Percentiles rank a stretch among this genome's conserved stretches.
Conservation (phyloP, 352 stramenopile species). For the Pythium plurisporium region DNA sequence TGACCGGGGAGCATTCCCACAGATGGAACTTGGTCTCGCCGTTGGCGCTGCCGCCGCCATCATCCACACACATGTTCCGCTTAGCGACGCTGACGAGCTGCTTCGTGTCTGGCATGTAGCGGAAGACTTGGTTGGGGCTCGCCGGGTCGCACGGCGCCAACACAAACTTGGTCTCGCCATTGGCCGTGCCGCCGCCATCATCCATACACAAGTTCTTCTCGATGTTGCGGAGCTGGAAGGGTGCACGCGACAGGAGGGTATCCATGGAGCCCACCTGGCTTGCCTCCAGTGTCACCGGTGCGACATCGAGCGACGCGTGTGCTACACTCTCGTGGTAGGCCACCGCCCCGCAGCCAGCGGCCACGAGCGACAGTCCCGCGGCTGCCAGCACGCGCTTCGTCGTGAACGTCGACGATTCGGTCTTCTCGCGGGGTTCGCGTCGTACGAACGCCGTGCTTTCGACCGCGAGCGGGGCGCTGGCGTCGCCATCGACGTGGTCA, state of each 20-base stretch:
- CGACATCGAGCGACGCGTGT: neutral
- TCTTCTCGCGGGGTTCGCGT: neutral
- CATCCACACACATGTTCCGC: conserved; percentile 24
- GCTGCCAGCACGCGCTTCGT: conserved; percentile 3
- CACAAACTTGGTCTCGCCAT: conserved; percentile 19
- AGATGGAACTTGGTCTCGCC: neutral
- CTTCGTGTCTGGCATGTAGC: neutral
- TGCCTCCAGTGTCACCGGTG: neutral
- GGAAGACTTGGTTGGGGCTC: conserved; percentile 32
- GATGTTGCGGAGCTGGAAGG: conserved; percentile 1
- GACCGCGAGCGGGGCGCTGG: conserved; percentile 6
- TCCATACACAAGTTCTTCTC: conserved; percentile 15
- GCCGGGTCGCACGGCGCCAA: conserved; percentile 7
- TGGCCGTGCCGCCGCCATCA: conserved; percentile 7
- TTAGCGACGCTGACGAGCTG: neutral
- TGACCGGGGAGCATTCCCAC: neutral
- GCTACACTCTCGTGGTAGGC: neutral
- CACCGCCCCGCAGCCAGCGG: neutral
- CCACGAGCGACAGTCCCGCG: conserved; percentile 5
- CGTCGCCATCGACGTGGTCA: conserved; percentile 1
- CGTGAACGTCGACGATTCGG: neutral
- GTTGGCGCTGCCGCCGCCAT: conserved; percentile 14
- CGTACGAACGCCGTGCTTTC: conserved; percentile 6
- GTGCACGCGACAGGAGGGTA: neutral
- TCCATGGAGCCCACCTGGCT: neutral